These are phyloP conservation scores for Ceratocystiopsis sp. DNA, from an alignment of 2,329 filamentous ascomycete genomes.

Conservation along the genomic window DNA sequence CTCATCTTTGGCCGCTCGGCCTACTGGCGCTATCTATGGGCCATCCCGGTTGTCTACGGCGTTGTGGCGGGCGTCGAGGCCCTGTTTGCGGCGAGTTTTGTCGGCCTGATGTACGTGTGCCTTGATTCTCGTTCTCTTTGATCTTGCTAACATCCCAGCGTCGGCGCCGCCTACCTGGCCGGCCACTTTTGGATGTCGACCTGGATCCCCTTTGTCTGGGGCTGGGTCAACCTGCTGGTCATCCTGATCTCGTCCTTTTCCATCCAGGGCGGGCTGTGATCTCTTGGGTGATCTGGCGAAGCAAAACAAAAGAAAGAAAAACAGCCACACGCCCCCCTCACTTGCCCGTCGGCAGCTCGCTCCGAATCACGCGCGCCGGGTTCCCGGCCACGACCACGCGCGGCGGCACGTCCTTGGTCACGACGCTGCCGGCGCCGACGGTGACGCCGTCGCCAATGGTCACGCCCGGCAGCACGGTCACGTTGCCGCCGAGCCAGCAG, in stretches of 20 bases:
- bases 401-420: slow-evolving; percentile 57
- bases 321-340: not conserved
- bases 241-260: slow-evolving; percentile 79
- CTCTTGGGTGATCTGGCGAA: too few relatives aligned
- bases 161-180: slow-evolving; percentile 64
- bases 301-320: slow-evolving; percentile 6
- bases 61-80: slow-evolving; percentile 60
- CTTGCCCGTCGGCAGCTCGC: slow-evolving; percentile 13
- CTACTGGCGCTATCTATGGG: slow-evolving; percentile 48
- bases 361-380: slow-evolving; percentile 41
- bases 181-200: slow-evolving; percentile 86
- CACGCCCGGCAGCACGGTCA: slow-evolving; percentile 56
- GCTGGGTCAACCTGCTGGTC: slow-evolving; percentile 64
- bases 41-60: slow-evolving; percentile 53
- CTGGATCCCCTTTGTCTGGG: slow-evolving; percentile 86
- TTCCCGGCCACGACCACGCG: slow-evolving; percentile 50
- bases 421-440: slow-evolving; percentile 67
- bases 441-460: slow-evolving; percentile 59
- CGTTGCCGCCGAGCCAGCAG: slow-evolving; percentile 62
- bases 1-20: slow-evolving; percentile 32
- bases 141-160: slow-evolving; percentile 23
- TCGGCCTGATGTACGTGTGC: slow-evolving; percentile 55
- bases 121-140: too few relatives aligned
- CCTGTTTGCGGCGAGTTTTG: slow-evolving; percentile 61
- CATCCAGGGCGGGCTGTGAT: slow-evolving; percentile 73